Percentiles rank a stretch among this genome's conserved stretches.
Conservation (phyloP, 1,284 basidiomycete genomes). For the Tausonia pullulans region DNA sequence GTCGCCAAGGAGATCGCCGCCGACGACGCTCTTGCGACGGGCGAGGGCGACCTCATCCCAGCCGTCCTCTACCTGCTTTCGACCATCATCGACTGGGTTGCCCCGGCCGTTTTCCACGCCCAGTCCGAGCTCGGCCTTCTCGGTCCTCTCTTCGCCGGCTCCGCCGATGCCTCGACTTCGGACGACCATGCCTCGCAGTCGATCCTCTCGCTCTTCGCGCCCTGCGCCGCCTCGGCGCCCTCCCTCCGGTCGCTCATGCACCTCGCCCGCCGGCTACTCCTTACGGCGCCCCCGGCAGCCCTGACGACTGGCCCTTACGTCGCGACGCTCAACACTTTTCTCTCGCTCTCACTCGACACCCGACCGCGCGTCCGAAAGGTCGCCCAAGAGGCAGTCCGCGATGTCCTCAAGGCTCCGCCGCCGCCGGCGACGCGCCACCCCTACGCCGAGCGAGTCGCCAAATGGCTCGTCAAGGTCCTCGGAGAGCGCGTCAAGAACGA, state of each 20-base stretch:
- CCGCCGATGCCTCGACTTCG: slow-evolving; percentile 22
- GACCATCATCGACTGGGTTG: slow-evolving; percentile 58
- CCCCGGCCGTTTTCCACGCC: slow-evolving; percentile 58
- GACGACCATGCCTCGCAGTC: background rate
- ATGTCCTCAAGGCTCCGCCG: slow-evolving; percentile 62
- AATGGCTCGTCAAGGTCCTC: slow-evolving; percentile 64
- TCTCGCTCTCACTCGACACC: slow-evolving; percentile 73
- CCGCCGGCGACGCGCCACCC: slow-evolving; percentile 68
- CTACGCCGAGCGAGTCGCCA: slow-evolving; percentile 64
- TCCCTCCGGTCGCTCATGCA: slow-evolving; percentile 38
- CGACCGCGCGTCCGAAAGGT: slow-evolving; percentile 88
- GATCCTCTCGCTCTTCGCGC: slow-evolving; percentile 26
- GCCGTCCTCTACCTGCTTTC: slow-evolving; percentile 84
- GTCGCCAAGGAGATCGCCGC: slow-evolving; percentile 44
- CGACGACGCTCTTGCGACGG: slow-evolving; percentile 42
- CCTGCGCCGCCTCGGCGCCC: slow-evolving; percentile 22
- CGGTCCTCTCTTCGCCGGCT: slow-evolving; percentile 56
- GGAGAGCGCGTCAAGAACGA: slow-evolving; percentile 48
- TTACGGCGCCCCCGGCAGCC: slow-evolving; percentile 53
- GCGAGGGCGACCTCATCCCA: slow-evolving; percentile 70
- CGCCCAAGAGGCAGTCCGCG: slow-evolving; percentile 73
- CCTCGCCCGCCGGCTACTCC: slow-evolving; percentile 54
- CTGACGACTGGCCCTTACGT: slow-evolving; percentile 26
- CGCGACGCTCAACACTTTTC: slow-evolving; percentile 50
- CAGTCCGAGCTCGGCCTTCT: slow-evolving; percentile 59